Conservation (phyloP, 164 flowering plant genomes). For the Tinospora cordifolia region DNA sequence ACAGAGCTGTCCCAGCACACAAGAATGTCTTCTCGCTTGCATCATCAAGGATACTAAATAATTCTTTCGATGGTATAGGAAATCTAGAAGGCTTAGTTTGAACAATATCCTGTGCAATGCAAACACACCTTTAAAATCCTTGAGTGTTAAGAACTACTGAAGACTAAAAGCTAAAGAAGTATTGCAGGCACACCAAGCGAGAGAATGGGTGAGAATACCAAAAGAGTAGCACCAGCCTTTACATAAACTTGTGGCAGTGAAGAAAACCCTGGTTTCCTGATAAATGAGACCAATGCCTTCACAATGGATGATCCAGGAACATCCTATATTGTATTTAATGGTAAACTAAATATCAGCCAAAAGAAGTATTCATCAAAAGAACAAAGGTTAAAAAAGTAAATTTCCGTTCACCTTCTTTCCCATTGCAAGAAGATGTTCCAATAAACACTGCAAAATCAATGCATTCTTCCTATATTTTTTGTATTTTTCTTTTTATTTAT, state of each 20-base stretch:
- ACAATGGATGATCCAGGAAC: slow-evolving; percentile 61
- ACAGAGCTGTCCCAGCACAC: slow-evolving; percentile 61
- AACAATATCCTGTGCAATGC: slow-evolving; percentile 55
- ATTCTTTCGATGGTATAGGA: slow-evolving; percentile 57
- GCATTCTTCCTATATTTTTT: too few relatives aligned
- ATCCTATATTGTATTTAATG: slow-evolving; percentile 33
- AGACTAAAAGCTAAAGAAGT: background rate
- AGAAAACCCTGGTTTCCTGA: slow-evolving; percentile 50
- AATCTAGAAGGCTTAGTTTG: slow-evolving; percentile 54
- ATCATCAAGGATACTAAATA: slow-evolving; percentile 75
- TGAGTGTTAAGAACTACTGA: background rate
- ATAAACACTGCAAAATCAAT: too few relatives aligned
- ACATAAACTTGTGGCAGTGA: slow-evolving; percentile 53
- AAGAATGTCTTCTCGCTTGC: slow-evolving; percentile 86
- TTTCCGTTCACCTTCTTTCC: too few relatives aligned
- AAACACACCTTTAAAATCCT: slow-evolving; percentile 7
- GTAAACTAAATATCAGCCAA: background rate
- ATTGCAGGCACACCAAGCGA: background rate
- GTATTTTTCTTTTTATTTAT: too few relatives aligned
- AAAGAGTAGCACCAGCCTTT: slow-evolving; percentile 65
- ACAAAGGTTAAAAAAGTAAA: background rate
- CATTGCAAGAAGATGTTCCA: too few relatives aligned
- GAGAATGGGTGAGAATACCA: slow-evolving; percentile 31
- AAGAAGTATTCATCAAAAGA: background rate
- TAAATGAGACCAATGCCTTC: slow-evolving; percentile 43